These are phyloP conservation scores for Aurinia saxatilis DNA, from an alignment of 345 rosid species.

Conservation along the genomic window DNA sequence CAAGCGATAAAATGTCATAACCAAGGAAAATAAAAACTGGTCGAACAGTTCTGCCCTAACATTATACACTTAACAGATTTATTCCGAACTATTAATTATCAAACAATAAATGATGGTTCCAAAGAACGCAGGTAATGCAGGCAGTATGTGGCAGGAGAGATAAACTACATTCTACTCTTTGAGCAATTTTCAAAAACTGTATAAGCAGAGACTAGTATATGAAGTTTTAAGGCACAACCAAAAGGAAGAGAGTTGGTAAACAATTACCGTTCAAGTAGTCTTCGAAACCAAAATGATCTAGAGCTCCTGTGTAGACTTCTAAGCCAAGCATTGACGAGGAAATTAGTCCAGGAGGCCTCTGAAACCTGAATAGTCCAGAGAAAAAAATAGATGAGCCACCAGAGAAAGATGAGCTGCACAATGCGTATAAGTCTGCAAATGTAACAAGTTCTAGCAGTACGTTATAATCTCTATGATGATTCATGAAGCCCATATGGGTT, in stretches of 20 bases:
- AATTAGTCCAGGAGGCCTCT: constrained; percentile 82
- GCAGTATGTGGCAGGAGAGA: background rate
- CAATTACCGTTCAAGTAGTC: constrained; percentile 81
- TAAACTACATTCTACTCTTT: background rate
- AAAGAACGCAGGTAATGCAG: background rate
- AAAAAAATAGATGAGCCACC: too few species aligned
- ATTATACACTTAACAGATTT: background rate
- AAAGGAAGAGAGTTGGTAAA: too few species aligned
- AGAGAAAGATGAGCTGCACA: too few species aligned
- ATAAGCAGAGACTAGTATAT: background rate
- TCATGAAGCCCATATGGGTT: too few species aligned
- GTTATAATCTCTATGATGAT: too few species aligned
- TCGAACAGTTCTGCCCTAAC: background rate
- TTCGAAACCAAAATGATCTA: constrained; percentile 85
- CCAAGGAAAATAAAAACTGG: background rate
- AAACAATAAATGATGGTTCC: too few species aligned
- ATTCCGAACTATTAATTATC: too few species aligned
- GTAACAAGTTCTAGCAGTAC: too few species aligned
- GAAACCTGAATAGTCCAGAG: too few species aligned
- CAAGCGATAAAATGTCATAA: background rate
- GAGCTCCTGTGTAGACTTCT: constrained; percentile 70
- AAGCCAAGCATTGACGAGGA: constrained; percentile 93
- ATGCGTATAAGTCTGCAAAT: too few species aligned
- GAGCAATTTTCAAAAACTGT: background rate
- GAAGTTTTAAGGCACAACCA: background rate